Conservation (phyloP, 169 alveolate species). For the Ichthyophthirius multifiliis region DNA sequence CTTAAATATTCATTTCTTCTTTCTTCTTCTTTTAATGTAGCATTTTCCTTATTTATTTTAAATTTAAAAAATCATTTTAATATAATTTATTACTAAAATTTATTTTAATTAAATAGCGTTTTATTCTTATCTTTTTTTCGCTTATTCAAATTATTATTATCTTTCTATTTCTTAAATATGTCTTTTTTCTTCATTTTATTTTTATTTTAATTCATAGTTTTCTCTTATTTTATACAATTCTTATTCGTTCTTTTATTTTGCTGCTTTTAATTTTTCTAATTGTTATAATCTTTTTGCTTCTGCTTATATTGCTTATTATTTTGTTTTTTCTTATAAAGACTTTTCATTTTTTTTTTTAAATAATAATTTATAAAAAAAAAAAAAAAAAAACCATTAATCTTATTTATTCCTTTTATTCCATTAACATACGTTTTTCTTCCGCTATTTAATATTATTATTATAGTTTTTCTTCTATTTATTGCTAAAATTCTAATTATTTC, state of each 20-base stretch:
- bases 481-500: conserved; percentile 46
- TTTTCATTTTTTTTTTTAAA: background rate
- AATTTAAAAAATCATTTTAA: background rate
- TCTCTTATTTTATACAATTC: conserved; percentile 34
- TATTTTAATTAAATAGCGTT: conserved; percentile 47
- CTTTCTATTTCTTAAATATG: conserved; percentile 45
- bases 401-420: conserved; percentile 54
- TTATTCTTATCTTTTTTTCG: conserved; percentile 24
- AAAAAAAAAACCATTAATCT: conserved; percentile 17
- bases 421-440: conserved; percentile 45
- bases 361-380: background rate
- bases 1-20: conserved; percentile 42
- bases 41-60: background rate
- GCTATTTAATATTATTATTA: conserved; percentile 30
- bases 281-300: conserved; percentile 43
- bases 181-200: conserved; percentile 46
- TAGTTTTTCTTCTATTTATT: conserved; percentile 50
- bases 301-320: conserved; percentile 29
- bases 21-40: conserved; percentile 41
- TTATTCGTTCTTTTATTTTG: conserved; percentile 47
- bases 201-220: conserved; percentile 37
- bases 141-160: conserved; percentile 34
- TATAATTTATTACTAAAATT: conserved; percentile 47
- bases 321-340: conserved; percentile 26
- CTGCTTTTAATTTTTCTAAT: conserved; percentile 43